Evolutionary conservation across 441 rosid species (phyloP).

Genomic region (Croton laevigatus): DNA sequence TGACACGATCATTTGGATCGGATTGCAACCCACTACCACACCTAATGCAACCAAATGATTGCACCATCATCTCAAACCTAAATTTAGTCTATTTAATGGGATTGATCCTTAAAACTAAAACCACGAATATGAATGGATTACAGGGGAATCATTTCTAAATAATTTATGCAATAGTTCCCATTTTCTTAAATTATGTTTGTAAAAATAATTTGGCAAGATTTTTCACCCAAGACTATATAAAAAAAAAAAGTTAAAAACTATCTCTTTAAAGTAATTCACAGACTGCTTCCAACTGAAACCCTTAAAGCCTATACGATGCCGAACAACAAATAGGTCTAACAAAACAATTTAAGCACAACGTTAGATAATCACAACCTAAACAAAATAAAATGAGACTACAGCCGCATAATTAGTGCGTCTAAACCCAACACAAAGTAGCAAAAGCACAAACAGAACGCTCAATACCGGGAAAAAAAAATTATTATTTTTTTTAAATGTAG

Average conservation of each 20-base stretch:
- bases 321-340: background rate
- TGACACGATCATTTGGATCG: background rate
- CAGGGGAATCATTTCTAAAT: background rate
- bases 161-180: background rate
- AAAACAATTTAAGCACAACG: background rate
- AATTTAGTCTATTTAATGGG: background rate
- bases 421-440: slow-evolving; percentile 5
- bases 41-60: background rate
- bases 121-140: background rate
- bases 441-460: background rate
- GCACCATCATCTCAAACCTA: background rate
- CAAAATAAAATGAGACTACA: background rate
- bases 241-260: too few species aligned
- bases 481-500: background rate
- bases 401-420: background rate
- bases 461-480: slow-evolving; percentile 21
- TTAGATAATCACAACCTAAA: background rate
- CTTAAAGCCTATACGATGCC: background rate
- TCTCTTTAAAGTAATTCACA: background rate
- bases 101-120: background rate
- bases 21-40: background rate
- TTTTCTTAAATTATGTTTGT: background rate
- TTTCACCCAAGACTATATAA: too few species aligned
- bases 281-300: background rate
- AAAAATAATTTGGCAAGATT: background rate